Evolutionary conservation across 345 rosid species (phyloP), one percentile per base, ranked within the genome.

Genomic region (Kandelia obovata): DNA sequence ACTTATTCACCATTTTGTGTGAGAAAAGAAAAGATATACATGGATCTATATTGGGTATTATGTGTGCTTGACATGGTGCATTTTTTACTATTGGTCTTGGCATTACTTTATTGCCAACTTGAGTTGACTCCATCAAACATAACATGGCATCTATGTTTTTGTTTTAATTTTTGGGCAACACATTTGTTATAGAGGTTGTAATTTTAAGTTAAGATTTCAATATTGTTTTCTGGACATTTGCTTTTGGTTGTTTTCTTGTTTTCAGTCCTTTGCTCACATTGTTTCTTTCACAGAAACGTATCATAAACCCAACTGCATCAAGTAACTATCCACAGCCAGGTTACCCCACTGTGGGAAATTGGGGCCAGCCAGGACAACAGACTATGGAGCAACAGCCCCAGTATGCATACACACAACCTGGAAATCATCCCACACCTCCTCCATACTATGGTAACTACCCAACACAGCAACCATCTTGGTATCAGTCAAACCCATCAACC

Each of bases 401-500:
- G 17, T 73, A 73, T 67, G 77, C 72, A 11, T 73, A 73, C 30
- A 21, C 46, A 27, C 77, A 73, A 31, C 62, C 72, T 9, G 77
- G 58, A 28, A 53, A 30, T 31, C 69, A 63, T 37, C 68, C 75
- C 13, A 13, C 57, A 16, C 32, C 67, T 31, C 53, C 68, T 27
- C 23, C 66, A 32, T 73, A 62, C 58, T 67, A 67, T 30, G 30
- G 67, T 13, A 67, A 73, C 68, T 73, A 73, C 30, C 4, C 62
- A 2, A 11, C 52, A 31, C 77, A 73, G 62, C 67, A 49, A 53
- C 61, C 39, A 27, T 26, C 72, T 21, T 73, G 77, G 77, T 67
- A 73, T 57, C 77, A 61, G 49, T 73, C 77, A 53, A 73, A 66
- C 25, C 39, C 52, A 27, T 52, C 67, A 34, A 17, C 64, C 21